Conservation (phyloP, 805 yeast genomes). For the Barnettozyma vustinii region DNA sequence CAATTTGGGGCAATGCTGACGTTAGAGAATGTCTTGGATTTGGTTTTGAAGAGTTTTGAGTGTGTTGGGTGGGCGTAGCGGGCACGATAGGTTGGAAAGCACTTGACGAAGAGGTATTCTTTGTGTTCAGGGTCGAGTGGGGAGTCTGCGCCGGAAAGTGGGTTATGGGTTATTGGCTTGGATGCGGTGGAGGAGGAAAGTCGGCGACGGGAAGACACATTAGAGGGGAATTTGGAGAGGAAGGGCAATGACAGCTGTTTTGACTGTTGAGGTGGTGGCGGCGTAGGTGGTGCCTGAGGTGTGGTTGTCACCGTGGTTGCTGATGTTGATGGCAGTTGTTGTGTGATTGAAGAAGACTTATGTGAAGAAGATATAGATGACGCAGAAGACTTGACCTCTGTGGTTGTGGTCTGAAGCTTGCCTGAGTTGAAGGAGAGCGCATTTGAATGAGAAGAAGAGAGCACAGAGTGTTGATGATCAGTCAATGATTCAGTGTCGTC, state of each 20-base stretch:
- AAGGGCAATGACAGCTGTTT: slow-evolving; percentile 1
- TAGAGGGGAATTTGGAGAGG: slow-evolving; percentile 8
- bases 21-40: slow-evolving; percentile 45
- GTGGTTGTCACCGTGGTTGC: background rate
- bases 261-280: background rate
- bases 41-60: slow-evolving; percentile 41
- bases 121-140: slow-evolving; percentile 30
- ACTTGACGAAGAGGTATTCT: slow-evolving; percentile 66
- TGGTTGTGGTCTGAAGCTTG: background rate
- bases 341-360: background rate
- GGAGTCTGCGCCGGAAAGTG: background rate
- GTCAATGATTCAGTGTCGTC: slow-evolving; percentile 2
- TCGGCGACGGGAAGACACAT: background rate
- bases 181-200: background rate
- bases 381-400: background rate
- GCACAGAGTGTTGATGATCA: slow-evolving; percentile 3
- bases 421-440: background rate
- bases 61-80: slow-evolving; percentile 50
- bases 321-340: background rate
- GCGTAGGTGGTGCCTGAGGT: background rate
- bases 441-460: slow-evolving; percentile 1
- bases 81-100: slow-evolving; percentile 78
- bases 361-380: background rate
- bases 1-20: slow-evolving; percentile 61
- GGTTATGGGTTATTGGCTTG: background rate